These are phyloP conservation scores for Candida glucosophila DNA, from an alignment of 1,139 yeast species.

Conservation along the genomic window DNA sequence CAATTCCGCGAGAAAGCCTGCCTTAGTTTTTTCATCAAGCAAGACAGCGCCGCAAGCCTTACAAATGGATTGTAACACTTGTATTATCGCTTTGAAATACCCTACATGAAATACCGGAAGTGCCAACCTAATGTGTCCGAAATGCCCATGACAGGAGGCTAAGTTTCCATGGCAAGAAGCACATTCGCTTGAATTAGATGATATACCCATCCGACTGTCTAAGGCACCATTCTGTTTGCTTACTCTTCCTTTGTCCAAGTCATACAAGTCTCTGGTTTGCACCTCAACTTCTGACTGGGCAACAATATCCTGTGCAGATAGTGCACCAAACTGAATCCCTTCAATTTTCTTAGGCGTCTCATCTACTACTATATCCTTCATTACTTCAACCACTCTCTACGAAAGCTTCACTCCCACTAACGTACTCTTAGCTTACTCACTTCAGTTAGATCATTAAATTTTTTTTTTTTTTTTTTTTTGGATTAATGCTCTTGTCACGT, in stretches of 20 bases:
- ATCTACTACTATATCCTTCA: conserved; percentile 74
- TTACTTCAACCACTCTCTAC: conserved; percentile 10
- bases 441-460: too few relatives aligned
- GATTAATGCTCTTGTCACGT: not conserved
- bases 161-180: conserved; percentile 85
- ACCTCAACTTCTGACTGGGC: conserved; percentile 95
- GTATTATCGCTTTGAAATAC: conserved; percentile 85
- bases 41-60: conserved; percentile 79
- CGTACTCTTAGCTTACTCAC: too few relatives aligned
- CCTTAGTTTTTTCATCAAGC: conserved; percentile 62
- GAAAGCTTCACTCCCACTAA: not conserved
- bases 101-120: conserved; percentile 97
- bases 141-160: conserved; percentile 97
- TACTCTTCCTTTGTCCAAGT: conserved; percentile 71
- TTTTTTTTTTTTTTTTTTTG: conserved; percentile 1
- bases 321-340: conserved; percentile 88
- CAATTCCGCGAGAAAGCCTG: conserved; percentile 64
- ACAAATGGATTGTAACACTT: conserved; percentile 85
- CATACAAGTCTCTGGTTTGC: conserved; percentile 84
- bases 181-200: conserved; percentile 78
- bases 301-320: conserved; percentile 82
- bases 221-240: conserved; percentile 82
- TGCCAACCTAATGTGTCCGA: conserved; percentile 89
- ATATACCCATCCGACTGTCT: conserved; percentile 90
- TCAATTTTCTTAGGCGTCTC: conserved; percentile 84